phyloP scores from a whole-genome alignment of 225 moss, liverwort and hornwort species.

The Antitrichia curtipendula region DNA sequence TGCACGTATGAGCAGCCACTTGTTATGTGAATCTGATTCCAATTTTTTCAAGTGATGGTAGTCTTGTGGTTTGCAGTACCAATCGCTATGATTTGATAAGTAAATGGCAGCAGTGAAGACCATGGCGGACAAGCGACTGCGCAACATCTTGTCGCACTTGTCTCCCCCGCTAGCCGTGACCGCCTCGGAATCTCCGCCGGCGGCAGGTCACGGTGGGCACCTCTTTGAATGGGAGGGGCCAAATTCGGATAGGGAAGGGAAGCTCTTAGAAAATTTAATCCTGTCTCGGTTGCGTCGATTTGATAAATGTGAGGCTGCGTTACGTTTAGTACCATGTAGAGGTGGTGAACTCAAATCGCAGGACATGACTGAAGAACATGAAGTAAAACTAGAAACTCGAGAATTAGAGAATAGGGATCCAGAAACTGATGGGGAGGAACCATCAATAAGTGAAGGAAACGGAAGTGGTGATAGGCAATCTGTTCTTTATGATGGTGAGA shows the following conservation, averaged over 20 bases:
- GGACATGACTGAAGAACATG: not conserved
- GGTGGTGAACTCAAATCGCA: not conserved
- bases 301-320: not conserved
- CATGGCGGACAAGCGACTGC: conserved; percentile 25
- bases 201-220: not conserved
- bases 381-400: not conserved
- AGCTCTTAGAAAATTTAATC: conserved; percentile 7
- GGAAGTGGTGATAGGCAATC: not conserved
- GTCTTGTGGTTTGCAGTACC: not conserved
- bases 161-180: not conserved
- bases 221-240: conserved; percentile 9
- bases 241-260: not conserved
- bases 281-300: conserved; percentile 7
- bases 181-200: not conserved
- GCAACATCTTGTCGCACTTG: conserved; percentile 21
- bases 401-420: not conserved
- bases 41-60: not conserved
- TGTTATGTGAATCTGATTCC: not conserved
- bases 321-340: conserved; percentile 1
- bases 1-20: not conserved
- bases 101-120: not conserved
- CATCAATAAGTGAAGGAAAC: not conserved
- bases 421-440: not conserved
- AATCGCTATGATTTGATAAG: not conserved
- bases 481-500: not conserved